Evolutionary conservation across 1,139 yeast genomes (phyloP).

Genomic region (Blastobotrys ciferrii): DNA sequence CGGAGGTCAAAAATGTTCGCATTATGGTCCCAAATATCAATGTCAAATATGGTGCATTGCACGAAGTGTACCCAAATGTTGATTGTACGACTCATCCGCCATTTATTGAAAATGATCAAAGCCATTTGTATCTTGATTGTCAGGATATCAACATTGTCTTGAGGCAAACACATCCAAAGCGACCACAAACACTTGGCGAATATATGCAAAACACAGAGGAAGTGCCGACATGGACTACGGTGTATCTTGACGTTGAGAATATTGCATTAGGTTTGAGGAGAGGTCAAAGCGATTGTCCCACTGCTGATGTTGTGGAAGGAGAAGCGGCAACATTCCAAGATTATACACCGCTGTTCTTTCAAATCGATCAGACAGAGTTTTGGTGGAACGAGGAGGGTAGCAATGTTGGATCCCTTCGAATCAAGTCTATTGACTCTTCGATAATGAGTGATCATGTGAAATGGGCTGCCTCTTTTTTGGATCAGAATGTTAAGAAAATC

Average conservation of each 20-base stretch:
- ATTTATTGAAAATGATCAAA: slow-evolving; percentile 18
- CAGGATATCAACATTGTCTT: slow-evolving; percentile 28
- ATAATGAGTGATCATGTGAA: slow-evolving; percentile 27
- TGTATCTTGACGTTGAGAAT: slow-evolving; percentile 26
- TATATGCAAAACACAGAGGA: slow-evolving; percentile 25
- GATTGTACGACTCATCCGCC: slow-evolving; percentile 7
- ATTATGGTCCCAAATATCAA: slow-evolving; percentile 51
- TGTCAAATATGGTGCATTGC: slow-evolving; percentile 45
- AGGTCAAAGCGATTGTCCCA: slow-evolving; percentile 13
- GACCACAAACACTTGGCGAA: slow-evolving; percentile 26
- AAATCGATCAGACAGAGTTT: slow-evolving; percentile 30
- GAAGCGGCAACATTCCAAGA: slow-evolving; percentile 16
- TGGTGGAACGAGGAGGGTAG: slow-evolving; percentile 32
- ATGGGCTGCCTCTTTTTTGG: slow-evolving; percentile 30
- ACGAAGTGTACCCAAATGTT: slow-evolving; percentile 15
- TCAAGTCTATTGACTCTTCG: slow-evolving; percentile 30
- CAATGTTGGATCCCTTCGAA: slow-evolving; percentile 28
- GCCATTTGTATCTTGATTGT: slow-evolving; percentile 28
- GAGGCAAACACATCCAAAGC: slow-evolving; percentile 21
- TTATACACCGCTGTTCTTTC: slow-evolving; percentile 28
- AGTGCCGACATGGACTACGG: slow-evolving; percentile 22
- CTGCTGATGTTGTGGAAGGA: neutral
- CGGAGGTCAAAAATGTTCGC: slow-evolving; percentile 47
- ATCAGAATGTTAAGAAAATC: slow-evolving; percentile 22
- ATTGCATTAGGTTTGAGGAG: slow-evolving; percentile 25